Evolutionary conservation across 768 basidiomycete species (phyloP), one percentile per base, ranked within the genome.

Genomic region (Leucosporidium creatinivorum): DNA sequence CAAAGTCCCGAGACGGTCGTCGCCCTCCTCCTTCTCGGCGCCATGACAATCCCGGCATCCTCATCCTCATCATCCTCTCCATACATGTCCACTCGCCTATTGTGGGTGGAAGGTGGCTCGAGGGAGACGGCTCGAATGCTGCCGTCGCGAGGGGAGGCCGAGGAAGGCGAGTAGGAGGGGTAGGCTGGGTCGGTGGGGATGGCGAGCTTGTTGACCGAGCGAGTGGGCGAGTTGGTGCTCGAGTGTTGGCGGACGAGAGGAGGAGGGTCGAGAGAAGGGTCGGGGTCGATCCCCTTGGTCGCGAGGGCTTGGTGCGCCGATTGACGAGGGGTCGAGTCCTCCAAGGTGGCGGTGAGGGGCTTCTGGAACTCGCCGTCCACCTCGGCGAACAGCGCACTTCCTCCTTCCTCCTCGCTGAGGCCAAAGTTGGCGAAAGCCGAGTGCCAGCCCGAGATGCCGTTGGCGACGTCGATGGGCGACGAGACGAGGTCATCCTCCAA

Each of bases 361-460:
- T 33, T 10, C 57, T 58, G 44, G 9, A 39, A n/a, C 8, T n/a
- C 19, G 39, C 39, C 39, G 25, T 58, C 57, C 56, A 15, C 21
- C 8, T 59, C 44, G 44, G 17, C 48, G 49, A 30, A 17, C 30
- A 33, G 9, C 30, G 28, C 15, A 18, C 31, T 28, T 30, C 28
- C 28, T 18, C 6, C 47, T 6, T 51, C 30, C 21, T 26, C 57
- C 4, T n/a, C 10, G 2, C 57, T 58, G 23, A 72, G 26, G 10
- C 47, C 13, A 58, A 68, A 68, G 47, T 68, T 64, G 63, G 51
- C 63, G 44, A 72, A 68, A 21, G 28, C 52, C 12, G 58, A 19
- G 19, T 54, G 54, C 70, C 70, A 72, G 0, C 70, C 70, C 1
- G 70, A 72, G 18, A 72, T 49, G n/a, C 66, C 65, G 57, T 69